Conservation (phyloP, 176 grass and related monocot genomes). For the Musa troglodytarum region DNA sequence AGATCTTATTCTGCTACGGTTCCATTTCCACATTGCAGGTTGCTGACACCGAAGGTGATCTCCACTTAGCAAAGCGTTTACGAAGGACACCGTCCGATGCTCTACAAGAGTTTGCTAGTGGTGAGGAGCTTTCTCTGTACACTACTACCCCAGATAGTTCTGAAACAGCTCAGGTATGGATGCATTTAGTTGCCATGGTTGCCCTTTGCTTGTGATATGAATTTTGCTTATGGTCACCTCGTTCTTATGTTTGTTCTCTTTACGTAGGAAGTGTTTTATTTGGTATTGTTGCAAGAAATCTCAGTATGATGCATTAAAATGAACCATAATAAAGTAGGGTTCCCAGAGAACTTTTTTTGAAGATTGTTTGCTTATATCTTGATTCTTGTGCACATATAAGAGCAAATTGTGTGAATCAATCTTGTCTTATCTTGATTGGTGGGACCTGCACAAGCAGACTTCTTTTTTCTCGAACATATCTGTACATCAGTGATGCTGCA, state of each 20-base stretch:
- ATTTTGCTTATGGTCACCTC: background rate
- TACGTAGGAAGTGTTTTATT: no score
- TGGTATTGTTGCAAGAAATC: background rate
- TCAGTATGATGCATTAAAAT: background rate
- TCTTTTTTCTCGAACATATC: no score
- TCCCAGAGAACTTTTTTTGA: background rate
- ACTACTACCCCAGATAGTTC: slow-evolving; percentile 35
- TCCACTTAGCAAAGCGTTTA: slow-evolving; percentile 64
- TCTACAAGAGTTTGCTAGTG: slow-evolving; percentile 74
- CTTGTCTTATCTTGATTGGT: background rate
- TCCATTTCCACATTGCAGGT: slow-evolving; percentile 4
- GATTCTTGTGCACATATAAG: background rate
- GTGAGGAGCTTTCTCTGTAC: slow-evolving; percentile 85
- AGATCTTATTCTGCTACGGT: background rate
- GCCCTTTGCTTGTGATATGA: background rate
- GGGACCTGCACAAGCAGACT: background rate
- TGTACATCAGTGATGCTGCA: no score
- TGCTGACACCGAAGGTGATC: slow-evolving; percentile 61
- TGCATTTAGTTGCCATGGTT: background rate
- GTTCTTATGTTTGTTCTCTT: no score
- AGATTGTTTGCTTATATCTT: background rate
- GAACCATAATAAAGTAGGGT: background rate
- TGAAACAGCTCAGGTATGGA: slow-evolving; percentile 27
- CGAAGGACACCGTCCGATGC: slow-evolving; percentile 69
- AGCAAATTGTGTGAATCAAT: background rate